Base-by-base conservation (phyloP, 495 filamentous ascomycete species). In the Darksidea phi region DNA sequence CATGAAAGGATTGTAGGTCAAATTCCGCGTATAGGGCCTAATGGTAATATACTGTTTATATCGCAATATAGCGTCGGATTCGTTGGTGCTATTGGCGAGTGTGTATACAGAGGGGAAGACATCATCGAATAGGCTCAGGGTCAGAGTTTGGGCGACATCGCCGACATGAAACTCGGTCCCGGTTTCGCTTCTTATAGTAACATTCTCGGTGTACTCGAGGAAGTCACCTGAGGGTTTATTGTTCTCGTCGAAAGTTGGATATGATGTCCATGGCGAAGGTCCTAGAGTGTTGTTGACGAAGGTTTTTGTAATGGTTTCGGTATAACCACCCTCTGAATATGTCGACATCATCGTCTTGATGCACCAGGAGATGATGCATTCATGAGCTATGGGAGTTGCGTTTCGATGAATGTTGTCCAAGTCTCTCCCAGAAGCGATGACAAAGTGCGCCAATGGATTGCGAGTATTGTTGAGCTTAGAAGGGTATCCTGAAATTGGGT, bases 301-400 rank as follows among this genome's bases (percentile, higher is more conserved):
- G 6, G 20, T 54, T 10, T 63, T 32, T 0, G 23, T 18, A 3
- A 67, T 17, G 10, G 43, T 21, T 28, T 63, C 64, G 10, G 26
- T 17, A 46, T 67, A 67, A n/a, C 11, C 37, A 0, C 54, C 65
- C 32, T 48, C 48, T 13, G 17, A 48, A 52, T 67, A 67, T 5
- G 59, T 51, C 18, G 60, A 64, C 21, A 37, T 17, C n/a, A 67
- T 46, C 13, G 59, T 64, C 36, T 67, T 45, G 13, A 57, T 49
- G 41, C 60, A 63, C 60, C 60, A 63, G 1, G 53, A 46, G 15
- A 63, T 25, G 6, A 63, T 15, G 41, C 60, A 63, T 48, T 63
- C 60, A 25, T 57, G 52, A 10, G 54, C 48, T 1, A 57, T 48
- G 15, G 60, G 60, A n/a, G 53, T 57, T 32, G 6, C 46, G 23